Conservation (phyloP, 1,284 basidiomycete species). For the Cerioporus squamosus region DNA sequence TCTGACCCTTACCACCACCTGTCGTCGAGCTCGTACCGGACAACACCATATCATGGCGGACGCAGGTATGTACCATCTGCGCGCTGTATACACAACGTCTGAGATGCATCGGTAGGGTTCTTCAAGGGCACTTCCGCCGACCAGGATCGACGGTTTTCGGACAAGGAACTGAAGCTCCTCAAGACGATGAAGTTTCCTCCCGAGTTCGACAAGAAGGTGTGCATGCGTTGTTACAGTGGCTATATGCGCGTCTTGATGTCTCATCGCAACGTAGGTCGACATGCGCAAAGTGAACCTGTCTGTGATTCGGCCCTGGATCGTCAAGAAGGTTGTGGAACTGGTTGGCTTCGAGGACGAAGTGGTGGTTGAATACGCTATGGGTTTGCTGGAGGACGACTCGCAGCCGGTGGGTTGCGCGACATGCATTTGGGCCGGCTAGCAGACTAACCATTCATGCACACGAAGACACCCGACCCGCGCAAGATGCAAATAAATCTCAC, state of each 20-base stretch:
- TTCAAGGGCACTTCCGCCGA: constrained; percentile 88
- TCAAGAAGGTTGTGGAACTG: constrained; percentile 87
- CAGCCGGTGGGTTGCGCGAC: constrained; percentile 64
- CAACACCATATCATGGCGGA: constrained; percentile 32
- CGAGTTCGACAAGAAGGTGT: constrained; percentile 89
- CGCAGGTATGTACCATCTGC: constrained; percentile 28
- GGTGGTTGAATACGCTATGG: constrained; percentile 95
- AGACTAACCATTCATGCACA: background rate
- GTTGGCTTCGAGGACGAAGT: constrained; percentile 97
- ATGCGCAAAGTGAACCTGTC: constrained; percentile 92
- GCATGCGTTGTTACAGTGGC: background rate
- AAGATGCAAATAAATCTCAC: constrained; percentile 95
- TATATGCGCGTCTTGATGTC: background rate
- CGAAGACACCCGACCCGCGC: constrained; percentile 89
- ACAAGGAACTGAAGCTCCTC: constrained; percentile 92
- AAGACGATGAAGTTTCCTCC: constrained; percentile 90
- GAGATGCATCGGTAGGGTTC: constrained; percentile 55
- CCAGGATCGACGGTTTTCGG: constrained; percentile 89
- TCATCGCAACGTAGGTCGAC: constrained; percentile 67
- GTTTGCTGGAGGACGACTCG: constrained; percentile 85
- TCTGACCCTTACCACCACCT: background rate
- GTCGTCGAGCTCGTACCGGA: background rate
- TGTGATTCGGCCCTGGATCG: constrained; percentile 93
- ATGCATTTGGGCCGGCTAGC: background rate
- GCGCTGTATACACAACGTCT: background rate